Conservation (phyloP, 108 stramenopile species). For the Cyclotella choctawhatcheeana region DNA sequence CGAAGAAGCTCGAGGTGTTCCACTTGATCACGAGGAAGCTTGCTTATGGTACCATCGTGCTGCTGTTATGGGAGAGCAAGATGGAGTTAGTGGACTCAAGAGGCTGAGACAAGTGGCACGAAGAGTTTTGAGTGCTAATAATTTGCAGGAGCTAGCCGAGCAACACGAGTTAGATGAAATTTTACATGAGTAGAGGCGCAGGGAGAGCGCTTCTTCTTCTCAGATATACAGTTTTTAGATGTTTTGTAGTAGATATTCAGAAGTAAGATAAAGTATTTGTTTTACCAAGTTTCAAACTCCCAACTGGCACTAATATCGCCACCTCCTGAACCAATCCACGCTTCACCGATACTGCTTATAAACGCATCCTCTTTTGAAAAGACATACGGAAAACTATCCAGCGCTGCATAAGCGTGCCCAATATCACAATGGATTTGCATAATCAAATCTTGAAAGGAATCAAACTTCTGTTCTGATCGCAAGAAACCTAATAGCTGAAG, state of each 20-base stretch:
- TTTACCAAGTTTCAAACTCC: conserved; percentile 67
- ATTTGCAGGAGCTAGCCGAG: conserved; percentile 18
- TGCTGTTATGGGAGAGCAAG: conserved; percentile 80
- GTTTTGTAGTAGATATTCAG: not conserved
- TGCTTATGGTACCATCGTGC: conserved; percentile 90
- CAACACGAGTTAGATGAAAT: conserved; percentile 31
- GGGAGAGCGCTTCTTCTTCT: conserved; percentile 68
- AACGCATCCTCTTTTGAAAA: conserved; percentile 54
- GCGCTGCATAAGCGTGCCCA: conserved; percentile 58
- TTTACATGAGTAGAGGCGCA: conserved; percentile 77
- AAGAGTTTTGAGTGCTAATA: conserved; percentile 77
- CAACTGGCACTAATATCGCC: conserved; percentile 79
- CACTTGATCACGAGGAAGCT: conserved; percentile 82
- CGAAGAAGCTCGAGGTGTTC: conserved; percentile 83
- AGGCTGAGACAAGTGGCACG: conserved; percentile 84
- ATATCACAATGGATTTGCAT: conserved; percentile 80
- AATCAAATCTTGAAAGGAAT: conserved; percentile 76
- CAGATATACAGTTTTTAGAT: not conserved
- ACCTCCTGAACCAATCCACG: conserved; percentile 76
- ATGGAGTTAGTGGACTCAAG: conserved; percentile 69
- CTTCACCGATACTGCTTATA: conserved; percentile 10
- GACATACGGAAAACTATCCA: conserved; percentile 57
- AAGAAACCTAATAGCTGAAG: conserved; percentile 75
- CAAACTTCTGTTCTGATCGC: conserved; percentile 85
- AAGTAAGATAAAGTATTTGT: not conserved